Conservation (phyloP, 2,329 filamentous ascomycete species). For the Xenosphaeropsis pyriputrescens region DNA sequence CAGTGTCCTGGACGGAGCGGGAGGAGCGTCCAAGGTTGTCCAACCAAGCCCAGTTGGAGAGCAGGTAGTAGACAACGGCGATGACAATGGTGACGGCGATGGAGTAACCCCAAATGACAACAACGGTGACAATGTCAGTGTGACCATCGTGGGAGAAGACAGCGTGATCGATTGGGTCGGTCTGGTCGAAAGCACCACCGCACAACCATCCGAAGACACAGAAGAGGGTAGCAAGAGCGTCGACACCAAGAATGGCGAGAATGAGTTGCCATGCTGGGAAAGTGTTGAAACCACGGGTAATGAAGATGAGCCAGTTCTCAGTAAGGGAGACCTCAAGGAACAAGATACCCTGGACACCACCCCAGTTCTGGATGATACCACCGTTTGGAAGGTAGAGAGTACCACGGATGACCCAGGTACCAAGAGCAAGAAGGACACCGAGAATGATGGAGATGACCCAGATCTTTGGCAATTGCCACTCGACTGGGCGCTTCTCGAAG, state of each 20-base stretch:
- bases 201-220: slow-evolving; percentile 62
- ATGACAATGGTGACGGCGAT: slow-evolving; percentile 51
- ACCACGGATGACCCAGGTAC: slow-evolving; percentile 60
- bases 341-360: slow-evolving; percentile 59
- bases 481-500: slow-evolving; percentile 59
- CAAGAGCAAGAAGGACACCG: slow-evolving; percentile 51
- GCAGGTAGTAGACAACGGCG: slow-evolving; percentile 47
- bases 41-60: slow-evolving; percentile 42
- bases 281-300: slow-evolving; percentile 58
- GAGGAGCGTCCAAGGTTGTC: slow-evolving; percentile 49
- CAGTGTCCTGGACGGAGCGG: slow-evolving; percentile 43
- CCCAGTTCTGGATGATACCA: slow-evolving; percentile 62
- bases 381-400: slow-evolving; percentile 54
- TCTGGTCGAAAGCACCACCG: slow-evolving; percentile 25
- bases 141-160: slow-evolving; percentile 22
- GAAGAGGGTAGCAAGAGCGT: slow-evolving; percentile 59
- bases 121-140: slow-evolving; percentile 41
- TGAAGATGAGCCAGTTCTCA: slow-evolving; percentile 70
- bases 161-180: slow-evolving; percentile 19
- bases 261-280: slow-evolving; percentile 65
- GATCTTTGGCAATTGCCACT: slow-evolving; percentile 72
- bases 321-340: slow-evolving; percentile 62
- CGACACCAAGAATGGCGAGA: slow-evolving; percentile 55
- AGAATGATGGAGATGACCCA: slow-evolving; percentile 62
- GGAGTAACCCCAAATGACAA: slow-evolving; percentile 51